A percentile compares a stretch with the other conserved stretches of the same genome.
Evolutionary conservation across 1,284 basidiomycete genomes (phyloP).

Genomic region (Apiotrichum gracile): DNA sequence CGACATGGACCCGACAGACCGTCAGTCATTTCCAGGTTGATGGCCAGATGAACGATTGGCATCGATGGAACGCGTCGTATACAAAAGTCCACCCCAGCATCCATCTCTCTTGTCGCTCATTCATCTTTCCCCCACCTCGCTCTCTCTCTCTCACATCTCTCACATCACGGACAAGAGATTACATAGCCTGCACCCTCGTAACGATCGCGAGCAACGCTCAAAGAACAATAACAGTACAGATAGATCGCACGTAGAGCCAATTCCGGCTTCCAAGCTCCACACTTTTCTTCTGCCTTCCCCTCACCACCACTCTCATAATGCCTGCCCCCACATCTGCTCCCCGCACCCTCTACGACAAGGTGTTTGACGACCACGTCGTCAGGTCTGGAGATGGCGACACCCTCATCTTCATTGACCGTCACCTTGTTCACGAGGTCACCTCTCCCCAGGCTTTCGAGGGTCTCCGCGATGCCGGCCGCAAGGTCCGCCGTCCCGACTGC

Average conservation of each 20-base stretch:
- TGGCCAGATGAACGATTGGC: too few relatives aligned
- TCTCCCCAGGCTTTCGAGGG: conserved; percentile 96
- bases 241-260: too few relatives aligned
- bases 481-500: conserved; percentile 84
- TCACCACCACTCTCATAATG: conserved; percentile 28
- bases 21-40: too few relatives aligned
- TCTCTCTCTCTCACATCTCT: too few relatives aligned
- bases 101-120: too few relatives aligned
- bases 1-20: too few relatives aligned
- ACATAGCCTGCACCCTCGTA: too few relatives aligned
- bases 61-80: too few relatives aligned
- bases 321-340: conserved; percentile 52
- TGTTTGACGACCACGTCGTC: conserved; percentile 92
- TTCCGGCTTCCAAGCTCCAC: not conserved
- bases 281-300: not conserved
- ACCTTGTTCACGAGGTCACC: conserved; percentile 92
- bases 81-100: too few relatives aligned
- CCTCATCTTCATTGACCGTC: conserved; percentile 91
- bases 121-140: too few relatives aligned
- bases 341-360: conserved; percentile 88
- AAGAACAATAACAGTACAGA: not conserved
- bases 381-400: conserved; percentile 74
- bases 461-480: conserved; percentile 73
- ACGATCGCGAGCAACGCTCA: not conserved
- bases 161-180: too few relatives aligned